Evolutionary conservation across 75 land plant species (phyloP).

Genomic region (Picea glauca): DNA sequence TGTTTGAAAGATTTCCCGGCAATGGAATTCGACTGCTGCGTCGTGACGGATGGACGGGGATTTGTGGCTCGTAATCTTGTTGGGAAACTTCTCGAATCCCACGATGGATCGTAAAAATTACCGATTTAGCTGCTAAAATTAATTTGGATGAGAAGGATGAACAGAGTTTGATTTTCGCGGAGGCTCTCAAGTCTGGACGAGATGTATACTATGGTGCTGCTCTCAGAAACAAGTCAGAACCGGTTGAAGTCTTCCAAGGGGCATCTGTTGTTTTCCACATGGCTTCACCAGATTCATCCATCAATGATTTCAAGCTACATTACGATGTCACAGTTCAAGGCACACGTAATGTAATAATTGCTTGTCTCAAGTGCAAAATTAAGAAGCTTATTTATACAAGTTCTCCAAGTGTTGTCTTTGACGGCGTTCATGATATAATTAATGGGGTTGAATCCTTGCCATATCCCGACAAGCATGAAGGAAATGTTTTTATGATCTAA

Average conservation of each 20-base stretch:
- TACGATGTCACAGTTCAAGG: slow-evolving; percentile 88
- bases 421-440: no score
- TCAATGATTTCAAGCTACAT: slow-evolving; percentile 71
- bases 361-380: slow-evolving; percentile 46
- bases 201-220: slow-evolving; percentile 44
- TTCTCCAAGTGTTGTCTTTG: no score
- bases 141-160: slow-evolving; percentile 20
- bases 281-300: slow-evolving; percentile 45
- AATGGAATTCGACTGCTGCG: slow-evolving; percentile 25
- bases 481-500: slow-evolving; percentile 75
- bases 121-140: slow-evolving; percentile 39
- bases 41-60: slow-evolving; percentile 54
- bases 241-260: slow-evolving; percentile 48
- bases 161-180: slow-evolving; percentile 28
- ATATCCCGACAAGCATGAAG: slow-evolving; percentile 82
- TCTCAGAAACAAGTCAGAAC: slow-evolving; percentile 39
- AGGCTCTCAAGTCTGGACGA: slow-evolving; percentile 32
- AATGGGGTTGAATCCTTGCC: slow-evolving; percentile 33
- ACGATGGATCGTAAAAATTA: slow-evolving; percentile 55
- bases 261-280: slow-evolving; percentile 91
- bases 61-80: slow-evolving; percentile 66
- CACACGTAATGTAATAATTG: slow-evolving; percentile 88
- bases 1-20: not conserved
- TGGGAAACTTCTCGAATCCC: slow-evolving; percentile 34
- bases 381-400: no score